Base-by-base conservation (phyloP, 2,329 filamentous ascomycete genomes). In the Cladophialophora yegresii region DNA sequence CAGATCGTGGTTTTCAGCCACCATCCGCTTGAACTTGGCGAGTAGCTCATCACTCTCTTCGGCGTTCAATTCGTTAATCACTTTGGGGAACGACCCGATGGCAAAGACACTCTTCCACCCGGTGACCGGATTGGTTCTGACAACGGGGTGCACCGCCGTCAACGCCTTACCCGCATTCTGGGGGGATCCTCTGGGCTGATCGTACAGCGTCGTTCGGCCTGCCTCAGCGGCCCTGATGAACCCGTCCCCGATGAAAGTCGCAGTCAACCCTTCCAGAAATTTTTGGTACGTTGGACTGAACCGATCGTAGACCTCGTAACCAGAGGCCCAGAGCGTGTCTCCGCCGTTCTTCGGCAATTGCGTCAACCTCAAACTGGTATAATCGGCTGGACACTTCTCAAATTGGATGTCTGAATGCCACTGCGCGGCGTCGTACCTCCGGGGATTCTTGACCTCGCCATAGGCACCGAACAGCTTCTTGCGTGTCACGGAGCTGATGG, bases 281-380 rank as follows among this genome's bases (percentile, higher is more conserved):
- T 76, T 76, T 63, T 84, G 84, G 58, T 84, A 83, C 0, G 83
- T 77, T 1, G 77, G 54, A 50, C 61, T 65, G 43, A 90, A 79
- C 30, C 85, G 82, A 71, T 89, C 87, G 71, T 87, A 89, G 12
- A 88, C 75, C 69, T 89, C 86, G 71, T 89, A 89, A 0, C 85
- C 86, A 0, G 84, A 87, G 0, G 86, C 87, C 86, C 86, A 89
- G 7, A 89, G 80, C 0, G 87, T 89, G 73, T 87, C 84, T 5
- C 68, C 70, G 6, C 85, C 85, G 0, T 82, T 85, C 56, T 78
- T 77, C 1, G 85, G 86, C 0, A 88, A 75, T 54, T 84, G 76
- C 3, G 81, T 82, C 1, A 88, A 75, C 32, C 85, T 80, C 20
- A 89, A 76, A 0, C 84, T 79, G 0, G 86, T 81, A 70, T 89